These are phyloP conservation scores for Dittrichia graveolens DNA, from an alignment of 129 eudicot species.

Conservation along the genomic window DNA sequence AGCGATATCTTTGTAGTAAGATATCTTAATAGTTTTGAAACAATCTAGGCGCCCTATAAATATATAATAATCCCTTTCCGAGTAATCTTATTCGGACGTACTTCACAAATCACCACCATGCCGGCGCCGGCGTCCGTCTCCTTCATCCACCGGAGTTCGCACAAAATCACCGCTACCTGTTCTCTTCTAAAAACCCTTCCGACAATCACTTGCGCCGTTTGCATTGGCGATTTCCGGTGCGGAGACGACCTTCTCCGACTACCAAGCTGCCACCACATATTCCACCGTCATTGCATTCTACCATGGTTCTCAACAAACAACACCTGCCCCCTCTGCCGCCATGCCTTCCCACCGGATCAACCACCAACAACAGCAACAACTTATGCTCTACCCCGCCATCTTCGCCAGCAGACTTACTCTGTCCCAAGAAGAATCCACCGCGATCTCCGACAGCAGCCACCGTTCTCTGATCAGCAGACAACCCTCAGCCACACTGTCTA, in stretches of 20 bases:
- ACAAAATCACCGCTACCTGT: background rate
- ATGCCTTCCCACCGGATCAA: background rate
- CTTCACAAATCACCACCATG: background rate
- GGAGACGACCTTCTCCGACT: background rate
- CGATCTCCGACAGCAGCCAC: background rate
- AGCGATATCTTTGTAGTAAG: too few species aligned
- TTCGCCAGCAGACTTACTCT: too few species aligned
- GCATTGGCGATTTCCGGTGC: conserved; percentile 15
- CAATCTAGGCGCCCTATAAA: too few species aligned
- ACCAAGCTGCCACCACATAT: conserved; percentile 19
- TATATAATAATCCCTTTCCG: too few species aligned
- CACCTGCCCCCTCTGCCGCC: conserved; percentile 26
- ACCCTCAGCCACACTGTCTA: background rate
- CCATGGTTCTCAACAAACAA: conserved; percentile 21
- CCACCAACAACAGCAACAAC: background rate
- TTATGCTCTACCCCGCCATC: too few species aligned
- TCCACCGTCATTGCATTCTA: conserved; percentile 12
- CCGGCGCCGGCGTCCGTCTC: background rate
- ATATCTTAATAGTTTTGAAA: too few species aligned
- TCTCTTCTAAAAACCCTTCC: conserved; percentile 10
- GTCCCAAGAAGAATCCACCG: background rate
- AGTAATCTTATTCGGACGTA: background rate
- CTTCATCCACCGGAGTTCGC: background rate
- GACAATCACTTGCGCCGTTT: conserved; percentile 4
- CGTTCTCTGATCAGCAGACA: too few species aligned